Percentiles rank a stretch among this genome's conserved stretches.
These are phyloP conservation scores for Leptosphaerulina australis DNA, from an alignment of 2,329 filamentous ascomycete genomes.

Conservation along the genomic window DNA sequence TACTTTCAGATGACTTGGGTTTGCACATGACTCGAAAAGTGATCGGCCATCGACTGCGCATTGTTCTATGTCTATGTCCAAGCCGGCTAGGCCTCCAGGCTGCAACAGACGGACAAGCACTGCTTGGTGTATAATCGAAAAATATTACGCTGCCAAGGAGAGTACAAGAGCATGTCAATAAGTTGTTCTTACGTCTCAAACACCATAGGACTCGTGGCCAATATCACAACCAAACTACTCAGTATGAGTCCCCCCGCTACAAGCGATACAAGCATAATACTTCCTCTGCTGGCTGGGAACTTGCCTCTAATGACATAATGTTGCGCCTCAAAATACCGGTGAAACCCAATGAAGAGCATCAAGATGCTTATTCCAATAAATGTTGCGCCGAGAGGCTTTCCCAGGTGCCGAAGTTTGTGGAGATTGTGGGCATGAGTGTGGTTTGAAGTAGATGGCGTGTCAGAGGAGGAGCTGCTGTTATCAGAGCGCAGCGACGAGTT, in stretches of 20 bases:
- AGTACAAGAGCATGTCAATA: not conserved
- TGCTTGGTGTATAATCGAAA: too few relatives aligned
- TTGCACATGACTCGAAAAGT: constrained; percentile 15
- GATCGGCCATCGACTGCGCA: not conserved
- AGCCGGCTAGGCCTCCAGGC: too few relatives aligned
- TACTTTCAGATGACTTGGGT: constrained; percentile 6
- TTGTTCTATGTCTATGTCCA: too few relatives aligned
- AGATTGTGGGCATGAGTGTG: constrained; percentile 4
- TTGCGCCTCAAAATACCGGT: constrained; percentile 78
- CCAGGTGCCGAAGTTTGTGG: constrained; percentile 36
- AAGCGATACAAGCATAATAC: constrained; percentile 70
- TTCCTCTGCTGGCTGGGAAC: constrained; percentile 78
- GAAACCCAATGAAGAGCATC: constrained; percentile 76
- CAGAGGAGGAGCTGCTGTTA: constrained; percentile 6
- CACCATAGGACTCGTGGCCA: constrained; percentile 58
- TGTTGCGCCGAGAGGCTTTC: constrained; percentile 64
- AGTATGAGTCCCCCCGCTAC: constrained; percentile 67
- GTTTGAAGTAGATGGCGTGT: not conserved
- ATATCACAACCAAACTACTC: constrained; percentile 64
- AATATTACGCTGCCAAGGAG: too few relatives aligned
- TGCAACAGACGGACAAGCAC: too few relatives aligned
- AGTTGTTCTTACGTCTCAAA: constrained; percentile 48
- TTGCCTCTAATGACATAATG: constrained; percentile 80
- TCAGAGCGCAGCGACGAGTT: constrained; percentile 64
- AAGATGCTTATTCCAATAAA: constrained; percentile 79